These are phyloP conservation scores for Pestalotiopsis sp. DNA, from an alignment of 2,329 filamentous ascomycete species.

Conservation along the genomic window DNA sequence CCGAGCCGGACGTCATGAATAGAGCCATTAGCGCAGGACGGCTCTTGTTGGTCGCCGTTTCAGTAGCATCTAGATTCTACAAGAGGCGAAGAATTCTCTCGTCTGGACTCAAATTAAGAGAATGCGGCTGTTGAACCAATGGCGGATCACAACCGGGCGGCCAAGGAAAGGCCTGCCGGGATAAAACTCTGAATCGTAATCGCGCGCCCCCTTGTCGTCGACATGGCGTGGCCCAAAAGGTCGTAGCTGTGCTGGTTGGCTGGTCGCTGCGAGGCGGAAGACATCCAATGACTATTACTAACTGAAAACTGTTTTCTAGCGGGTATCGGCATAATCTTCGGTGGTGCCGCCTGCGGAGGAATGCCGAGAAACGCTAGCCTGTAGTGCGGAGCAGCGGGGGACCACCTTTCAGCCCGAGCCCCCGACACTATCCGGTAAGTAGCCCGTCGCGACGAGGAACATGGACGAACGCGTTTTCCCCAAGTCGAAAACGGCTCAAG, in stretches of 20 bases:
- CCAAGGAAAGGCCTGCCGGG: neutral
- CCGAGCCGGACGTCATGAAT: neutral
- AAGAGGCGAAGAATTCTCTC: neutral
- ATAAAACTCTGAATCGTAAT: conserved; percentile 8
- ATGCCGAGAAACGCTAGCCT: conserved; percentile 5
- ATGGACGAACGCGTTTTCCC: neutral
- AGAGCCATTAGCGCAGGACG: neutral
- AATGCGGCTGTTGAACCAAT: conserved; percentile 4
- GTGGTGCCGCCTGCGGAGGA: conserved; percentile 8
- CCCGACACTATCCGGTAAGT: neutral
- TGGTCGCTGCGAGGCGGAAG: conserved; percentile 1
- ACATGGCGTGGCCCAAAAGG: conserved; percentile 1
- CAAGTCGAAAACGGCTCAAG: neutral
- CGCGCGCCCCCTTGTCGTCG: neutral
- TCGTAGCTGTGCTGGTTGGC: neutral
- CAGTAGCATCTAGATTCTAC: neutral
- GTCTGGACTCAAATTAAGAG: neutral
- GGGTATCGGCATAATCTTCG: conserved; percentile 10
- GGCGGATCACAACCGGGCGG: neutral
- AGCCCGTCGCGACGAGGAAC: neutral
- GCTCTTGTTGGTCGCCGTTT: neutral
- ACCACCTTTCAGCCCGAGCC: neutral
- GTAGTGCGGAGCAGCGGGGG: neutral
- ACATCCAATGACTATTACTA: conserved; percentile 9
- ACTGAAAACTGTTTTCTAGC: neutral